These are phyloP conservation scores for Ceratobasidium sp. DNA, from an alignment of 1,284 basidiomycete genomes.

Conservation along the genomic window DNA sequence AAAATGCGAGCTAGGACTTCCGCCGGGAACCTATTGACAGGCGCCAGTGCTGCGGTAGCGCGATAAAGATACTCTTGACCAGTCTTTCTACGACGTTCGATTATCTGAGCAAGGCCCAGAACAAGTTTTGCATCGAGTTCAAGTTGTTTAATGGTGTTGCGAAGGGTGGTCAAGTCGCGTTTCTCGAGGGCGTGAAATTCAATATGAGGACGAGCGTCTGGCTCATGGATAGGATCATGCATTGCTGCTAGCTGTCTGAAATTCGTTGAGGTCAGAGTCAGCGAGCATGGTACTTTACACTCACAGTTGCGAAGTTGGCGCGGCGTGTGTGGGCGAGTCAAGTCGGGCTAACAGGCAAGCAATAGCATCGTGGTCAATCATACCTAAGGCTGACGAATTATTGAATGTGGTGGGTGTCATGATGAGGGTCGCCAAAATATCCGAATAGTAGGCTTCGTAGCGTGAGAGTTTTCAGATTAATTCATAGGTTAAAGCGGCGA, in stretches of 20 bases:
- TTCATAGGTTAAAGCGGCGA: no score
- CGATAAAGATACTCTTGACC: background rate
- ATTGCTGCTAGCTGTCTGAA: constrained; percentile 19
- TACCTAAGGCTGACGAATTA: no score
- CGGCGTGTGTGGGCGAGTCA: constrained; percentile 17
- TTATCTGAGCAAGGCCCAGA: background rate
- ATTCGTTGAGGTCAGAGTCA: no score
- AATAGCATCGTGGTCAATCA: no score
- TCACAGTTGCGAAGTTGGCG: constrained; percentile 16
- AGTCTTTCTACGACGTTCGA: background rate
- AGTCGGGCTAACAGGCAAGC: no score
- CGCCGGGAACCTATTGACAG: constrained; percentile 28
- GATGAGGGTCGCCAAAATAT: no score
- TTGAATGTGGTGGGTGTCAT: no score
- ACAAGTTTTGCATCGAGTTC: background rate
- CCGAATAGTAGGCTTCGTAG: no score
- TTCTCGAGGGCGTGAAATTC: constrained; percentile 2
- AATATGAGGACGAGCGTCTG: background rate
- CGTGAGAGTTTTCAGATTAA: no score
- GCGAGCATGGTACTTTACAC: no score
- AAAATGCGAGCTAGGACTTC: constrained; percentile 31
- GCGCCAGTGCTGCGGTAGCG: constrained; percentile 20
- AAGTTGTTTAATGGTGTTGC: background rate
- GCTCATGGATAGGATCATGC: background rate
- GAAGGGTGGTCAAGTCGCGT: background rate